Evolutionary conservation across 495 filamentous ascomycete genomes (phyloP).

Genomic region (Penicillium lagena): DNA sequence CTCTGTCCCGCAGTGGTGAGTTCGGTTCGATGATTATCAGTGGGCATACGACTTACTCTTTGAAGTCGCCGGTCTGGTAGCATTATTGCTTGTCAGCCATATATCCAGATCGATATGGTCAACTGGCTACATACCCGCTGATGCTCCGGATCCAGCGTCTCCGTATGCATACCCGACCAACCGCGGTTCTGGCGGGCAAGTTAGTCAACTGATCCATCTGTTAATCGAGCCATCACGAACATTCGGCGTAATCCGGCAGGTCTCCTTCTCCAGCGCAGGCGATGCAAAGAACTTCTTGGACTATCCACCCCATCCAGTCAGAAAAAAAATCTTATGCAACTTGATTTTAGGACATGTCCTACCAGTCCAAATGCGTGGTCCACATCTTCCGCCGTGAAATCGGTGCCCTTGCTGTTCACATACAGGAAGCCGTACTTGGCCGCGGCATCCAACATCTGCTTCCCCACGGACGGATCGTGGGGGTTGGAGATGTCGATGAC

Average conservation of each 20-base stretch:
- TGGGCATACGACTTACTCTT: conserved; percentile 54
- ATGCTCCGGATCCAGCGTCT: conserved; percentile 78
- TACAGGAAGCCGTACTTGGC: conserved; percentile 83
- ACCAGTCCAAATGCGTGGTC: conserved; percentile 73
- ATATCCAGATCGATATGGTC: background rate
- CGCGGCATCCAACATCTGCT: conserved; percentile 71
- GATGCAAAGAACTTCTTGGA: conserved; percentile 73
- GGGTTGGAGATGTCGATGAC: conserved; percentile 67
- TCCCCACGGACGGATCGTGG: conserved; percentile 53
- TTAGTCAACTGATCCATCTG: background rate
- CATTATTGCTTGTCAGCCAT: background rate
- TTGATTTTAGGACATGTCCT: conserved; percentile 7
- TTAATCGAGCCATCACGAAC: conserved; percentile 22
- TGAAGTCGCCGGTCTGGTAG: conserved; percentile 75
- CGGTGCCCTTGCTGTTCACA: conserved; percentile 61
- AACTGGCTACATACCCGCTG: conserved; percentile 55
- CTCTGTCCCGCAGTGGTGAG: conserved; percentile 40
- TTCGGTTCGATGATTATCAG: no score
- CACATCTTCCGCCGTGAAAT: conserved; percentile 62
- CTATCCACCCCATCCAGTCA: conserved; percentile 30
- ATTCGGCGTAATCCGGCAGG: conserved; percentile 65
- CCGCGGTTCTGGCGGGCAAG: conserved; percentile 58
- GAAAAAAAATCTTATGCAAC: background rate
- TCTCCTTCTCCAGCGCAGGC: conserved; percentile 63
- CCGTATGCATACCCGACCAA: conserved; percentile 83